Conservation (phyloP, 2,329 filamentous ascomycete genomes). For the Chaetomium sp. region DNA sequence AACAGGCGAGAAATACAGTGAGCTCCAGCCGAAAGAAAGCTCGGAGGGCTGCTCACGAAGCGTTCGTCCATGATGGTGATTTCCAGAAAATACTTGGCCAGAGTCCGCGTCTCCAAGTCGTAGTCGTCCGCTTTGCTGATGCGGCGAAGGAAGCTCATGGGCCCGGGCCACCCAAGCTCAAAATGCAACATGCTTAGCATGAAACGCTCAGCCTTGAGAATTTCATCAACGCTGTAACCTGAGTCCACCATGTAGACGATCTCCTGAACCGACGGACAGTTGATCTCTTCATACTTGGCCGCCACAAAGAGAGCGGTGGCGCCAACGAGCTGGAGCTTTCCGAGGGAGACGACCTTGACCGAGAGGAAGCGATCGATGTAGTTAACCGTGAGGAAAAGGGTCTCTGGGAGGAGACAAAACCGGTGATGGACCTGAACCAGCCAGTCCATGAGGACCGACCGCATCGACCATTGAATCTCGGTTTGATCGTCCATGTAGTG, state of each 20-base stretch:
- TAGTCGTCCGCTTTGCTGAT: slow-evolving; percentile 99
- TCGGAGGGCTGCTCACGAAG: slow-evolving; percentile 87
- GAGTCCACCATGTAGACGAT: slow-evolving; percentile 98
- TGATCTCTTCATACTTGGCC: slow-evolving; percentile 98
- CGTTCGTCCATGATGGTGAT: slow-evolving; percentile 97
- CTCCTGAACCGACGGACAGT: slow-evolving; percentile 90
- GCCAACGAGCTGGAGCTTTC: slow-evolving; percentile 92
- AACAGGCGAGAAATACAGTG: slow-evolving; percentile 90
- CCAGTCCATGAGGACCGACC: slow-evolving; percentile 96
- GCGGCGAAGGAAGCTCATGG: slow-evolving; percentile 95
- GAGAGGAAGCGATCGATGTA: slow-evolving; percentile 97
- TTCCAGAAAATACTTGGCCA: slow-evolving; percentile 98
- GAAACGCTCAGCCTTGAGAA: slow-evolving; percentile 95
- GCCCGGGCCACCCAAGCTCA: slow-evolving; percentile 96
- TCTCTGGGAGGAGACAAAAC: slow-evolving; percentile 90
- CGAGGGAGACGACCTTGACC: slow-evolving; percentile 89
- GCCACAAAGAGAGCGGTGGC: slow-evolving; percentile 95
- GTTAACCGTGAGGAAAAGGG: slow-evolving; percentile 91
- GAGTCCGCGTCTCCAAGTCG: slow-evolving; percentile 88
- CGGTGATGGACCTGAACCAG: slow-evolving; percentile 92
- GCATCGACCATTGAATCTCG: slow-evolving; percentile 99
- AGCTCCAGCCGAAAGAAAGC: slow-evolving; percentile 86
- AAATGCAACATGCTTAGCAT: slow-evolving; percentile 97
- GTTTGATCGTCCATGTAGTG: slow-evolving; percentile 97
- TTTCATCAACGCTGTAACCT: slow-evolving; percentile 86